Evolutionary conservation across 2,329 filamentous ascomycete species (phyloP), one percentile per base, ranked within the genome.

Genomic region (Passalora sequoiae): DNA sequence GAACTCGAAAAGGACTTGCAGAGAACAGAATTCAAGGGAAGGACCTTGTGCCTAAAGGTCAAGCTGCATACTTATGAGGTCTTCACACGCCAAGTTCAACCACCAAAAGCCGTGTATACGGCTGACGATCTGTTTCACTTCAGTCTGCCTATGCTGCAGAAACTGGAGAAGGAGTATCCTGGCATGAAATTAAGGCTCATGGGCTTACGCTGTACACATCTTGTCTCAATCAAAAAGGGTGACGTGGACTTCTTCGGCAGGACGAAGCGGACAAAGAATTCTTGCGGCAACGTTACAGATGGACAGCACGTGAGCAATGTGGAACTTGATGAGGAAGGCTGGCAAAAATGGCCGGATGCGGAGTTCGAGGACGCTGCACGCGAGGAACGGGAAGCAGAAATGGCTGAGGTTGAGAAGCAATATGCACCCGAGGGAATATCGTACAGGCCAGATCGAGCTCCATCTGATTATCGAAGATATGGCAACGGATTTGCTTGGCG

Each of bases 21-120:
- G 45, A 77, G 80, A 19, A 87, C 86, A 1, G 78, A 86, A 51
- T 87, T 86, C 66, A 95, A 91, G 64, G 91, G 91, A 1, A 79
- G 88, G n/a, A 97, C 91, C 0, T 69, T 98, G 1, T 87, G 88
- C 16, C 70, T 98, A 25, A 98, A 98, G 65, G 76, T 96, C 52
- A 98, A 98, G 63, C 70, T 97, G 6, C 87, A 96, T 62, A 95
- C 89, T 0, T 98, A 91, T 57, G 89, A 97, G 64, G 86, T 96
- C 15, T 76, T 87, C 39, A 94, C 89, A 0, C 76, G 92, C 22
- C 92, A 98, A 61, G 77, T 79, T 4, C 78, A 85, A 3, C 76
- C 83, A 2, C 83, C 86, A 0, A 84, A 82, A 52, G 81, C 89
- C 0, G 74, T 96, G 1, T 76, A 69, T 37, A 70, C 76, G 4